Evolutionary conservation across 2,329 filamentous ascomycete species (phyloP).

Genomic region (Colletotrichum incanum): DNA sequence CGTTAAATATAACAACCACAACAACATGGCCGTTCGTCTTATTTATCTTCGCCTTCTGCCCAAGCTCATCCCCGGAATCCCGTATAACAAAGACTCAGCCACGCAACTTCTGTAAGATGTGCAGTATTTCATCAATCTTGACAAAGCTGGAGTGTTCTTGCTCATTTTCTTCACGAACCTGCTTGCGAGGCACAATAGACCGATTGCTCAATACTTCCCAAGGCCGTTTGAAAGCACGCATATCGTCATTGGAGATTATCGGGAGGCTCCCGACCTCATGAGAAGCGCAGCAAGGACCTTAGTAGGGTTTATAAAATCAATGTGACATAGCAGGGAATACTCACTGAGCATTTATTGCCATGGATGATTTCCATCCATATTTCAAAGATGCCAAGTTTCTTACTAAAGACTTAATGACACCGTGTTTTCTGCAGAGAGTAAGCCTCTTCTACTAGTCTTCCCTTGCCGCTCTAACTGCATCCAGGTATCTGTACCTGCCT

Average conservation of each 20-base stretch:
- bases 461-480: not conserved
- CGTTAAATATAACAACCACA: too few relatives aligned
- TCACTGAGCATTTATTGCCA: constrained; percentile 18
- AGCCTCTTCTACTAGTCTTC: too few relatives aligned
- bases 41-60: constrained; percentile 13
- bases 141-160: constrained; percentile 7
- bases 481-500: constrained; percentile 6
- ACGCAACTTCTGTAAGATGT: not conserved
- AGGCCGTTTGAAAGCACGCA: not conserved
- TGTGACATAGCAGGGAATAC: not conserved
- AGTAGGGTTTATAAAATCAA: not conserved
- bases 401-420: constrained; percentile 25
- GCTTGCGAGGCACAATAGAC: constrained; percentile 7
- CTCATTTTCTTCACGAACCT: constrained; percentile 8
- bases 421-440: constrained; percentile 21
- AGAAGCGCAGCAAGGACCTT: constrained; percentile 19
- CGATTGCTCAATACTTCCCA: constrained; percentile 11
- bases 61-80: constrained; percentile 1
- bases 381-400: constrained; percentile 23
- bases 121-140: constrained; percentile 4
- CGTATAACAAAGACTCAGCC: constrained; percentile 4
- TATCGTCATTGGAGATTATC: constrained; percentile 14
- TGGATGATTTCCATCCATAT: constrained; percentile 19
- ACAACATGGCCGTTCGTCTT: too few relatives aligned
- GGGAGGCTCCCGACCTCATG: constrained; percentile 18